Conservation (phyloP, 2,329 filamentous ascomycete species). For the Periglandula ipomoeae region DNA sequence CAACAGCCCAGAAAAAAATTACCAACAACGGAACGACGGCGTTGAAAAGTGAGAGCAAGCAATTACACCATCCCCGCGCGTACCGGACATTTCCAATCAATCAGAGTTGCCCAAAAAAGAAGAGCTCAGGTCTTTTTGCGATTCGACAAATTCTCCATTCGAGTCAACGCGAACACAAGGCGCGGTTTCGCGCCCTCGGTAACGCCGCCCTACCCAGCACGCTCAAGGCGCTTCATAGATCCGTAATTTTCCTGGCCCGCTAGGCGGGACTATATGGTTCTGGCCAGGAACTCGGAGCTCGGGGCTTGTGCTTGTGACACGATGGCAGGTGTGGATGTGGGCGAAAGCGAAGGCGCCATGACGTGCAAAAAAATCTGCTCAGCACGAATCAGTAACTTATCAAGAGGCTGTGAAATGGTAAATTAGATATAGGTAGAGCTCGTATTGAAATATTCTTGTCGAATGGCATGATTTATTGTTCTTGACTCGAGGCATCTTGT, state of each 20-base stretch:
- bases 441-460: no score
- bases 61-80: neutral
- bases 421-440: no score
- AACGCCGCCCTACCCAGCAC: conserved; percentile 15
- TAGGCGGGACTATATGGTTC: neutral
- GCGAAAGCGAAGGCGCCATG: no score
- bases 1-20: neutral
- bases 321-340: no score
- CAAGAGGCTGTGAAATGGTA: no score
- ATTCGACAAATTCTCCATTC: no score
- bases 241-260: conserved; percentile 3
- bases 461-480: no score
- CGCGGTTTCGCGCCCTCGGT: conserved; percentile 22
- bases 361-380: neutral
- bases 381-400: no score
- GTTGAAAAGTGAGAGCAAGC: neutral
- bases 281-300: neutral
- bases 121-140: neutral
- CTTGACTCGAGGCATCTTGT: no score
- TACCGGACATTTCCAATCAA: neutral
- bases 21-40: neutral
- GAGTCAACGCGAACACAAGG: conserved; percentile 15
- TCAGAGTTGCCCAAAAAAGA: neutral
- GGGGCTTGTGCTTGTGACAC: no score
- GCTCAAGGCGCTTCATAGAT: conserved; percentile 3